phyloP scores from a whole-genome alignment of 2,329 filamentous ascomycete genomes.

The Diaporthe sp. region DNA sequence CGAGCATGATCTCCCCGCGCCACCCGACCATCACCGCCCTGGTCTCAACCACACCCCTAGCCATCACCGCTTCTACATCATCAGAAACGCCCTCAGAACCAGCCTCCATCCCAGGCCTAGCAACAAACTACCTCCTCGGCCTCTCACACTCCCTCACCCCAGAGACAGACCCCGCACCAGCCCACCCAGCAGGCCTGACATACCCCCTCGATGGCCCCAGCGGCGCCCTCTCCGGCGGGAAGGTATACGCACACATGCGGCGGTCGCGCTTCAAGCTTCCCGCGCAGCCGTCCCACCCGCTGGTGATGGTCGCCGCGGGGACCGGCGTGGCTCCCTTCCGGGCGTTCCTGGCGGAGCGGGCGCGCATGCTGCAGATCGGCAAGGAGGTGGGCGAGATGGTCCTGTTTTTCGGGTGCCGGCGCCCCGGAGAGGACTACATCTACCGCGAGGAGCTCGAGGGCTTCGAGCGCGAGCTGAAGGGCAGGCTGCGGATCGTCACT shows the following conservation, averaged over 20 bases:
- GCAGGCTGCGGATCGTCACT: slow-evolving; percentile 41
- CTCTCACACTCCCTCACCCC: neutral
- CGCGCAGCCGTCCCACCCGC: slow-evolving; percentile 49
- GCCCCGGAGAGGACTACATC: slow-evolving; percentile 43
- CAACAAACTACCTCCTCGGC: slow-evolving; percentile 19
- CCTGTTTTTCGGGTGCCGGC: slow-evolving; percentile 51
- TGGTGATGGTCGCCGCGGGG: slow-evolving; percentile 61
- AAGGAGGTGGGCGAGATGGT: slow-evolving; percentile 46
- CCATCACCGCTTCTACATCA: neutral
- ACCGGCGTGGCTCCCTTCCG: slow-evolving; percentile 55
- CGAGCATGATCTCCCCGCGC: slow-evolving; percentile 53
- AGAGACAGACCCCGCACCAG: neutral
- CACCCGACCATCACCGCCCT: slow-evolving; percentile 53
- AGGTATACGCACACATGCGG: slow-evolving; percentile 51
- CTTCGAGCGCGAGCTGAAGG: slow-evolving; percentile 37
- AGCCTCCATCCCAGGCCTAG: slow-evolving; percentile 11
- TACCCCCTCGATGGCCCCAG: neutral
- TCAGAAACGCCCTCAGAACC: neutral
- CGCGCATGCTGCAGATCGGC: slow-evolving; percentile 45
- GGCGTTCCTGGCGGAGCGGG: slow-evolving; percentile 46
- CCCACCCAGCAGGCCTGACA: slow-evolving; percentile 7
- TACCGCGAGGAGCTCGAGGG: slow-evolving; percentile 38
- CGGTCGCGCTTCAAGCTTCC: slow-evolving; percentile 56
- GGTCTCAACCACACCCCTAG: slow-evolving; percentile 44
- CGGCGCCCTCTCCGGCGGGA: slow-evolving; percentile 38